These are phyloP conservation scores for Corymbia maculata DNA, from an alignment of 345 rosid species.

Conservation along the genomic window DNA sequence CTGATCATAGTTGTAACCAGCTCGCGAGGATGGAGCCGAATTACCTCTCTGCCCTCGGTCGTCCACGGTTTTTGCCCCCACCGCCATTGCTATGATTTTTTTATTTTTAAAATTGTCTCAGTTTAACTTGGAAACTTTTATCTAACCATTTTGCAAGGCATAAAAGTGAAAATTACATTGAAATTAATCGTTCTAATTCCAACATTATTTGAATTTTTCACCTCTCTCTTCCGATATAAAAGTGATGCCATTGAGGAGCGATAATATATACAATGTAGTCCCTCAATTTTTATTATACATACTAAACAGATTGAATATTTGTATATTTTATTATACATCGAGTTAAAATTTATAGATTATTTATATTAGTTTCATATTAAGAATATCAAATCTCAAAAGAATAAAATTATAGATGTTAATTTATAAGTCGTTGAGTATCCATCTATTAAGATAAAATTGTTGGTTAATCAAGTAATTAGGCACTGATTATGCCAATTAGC, in stretches of 20 bases:
- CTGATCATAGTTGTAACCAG: slow-evolving; percentile 2
- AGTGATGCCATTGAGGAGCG: too few species aligned
- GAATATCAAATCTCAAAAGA: neutral
- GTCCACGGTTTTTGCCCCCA: neutral
- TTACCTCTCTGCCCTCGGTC: neutral
- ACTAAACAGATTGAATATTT: rapidly evolving
- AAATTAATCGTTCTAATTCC: too few species aligned
- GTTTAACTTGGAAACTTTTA: too few species aligned
- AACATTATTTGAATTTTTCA: too few species aligned
- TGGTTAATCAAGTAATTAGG: neutral
- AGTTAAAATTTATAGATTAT: rapidly evolving
- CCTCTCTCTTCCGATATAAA: too few species aligned
- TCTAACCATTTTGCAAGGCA: too few species aligned
- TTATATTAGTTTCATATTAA: rapidly evolving
- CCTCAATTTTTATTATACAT: too few species aligned
- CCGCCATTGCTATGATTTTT: neutral
- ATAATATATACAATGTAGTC: too few species aligned
- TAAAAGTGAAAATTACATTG: too few species aligned
- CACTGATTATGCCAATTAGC: neutral
- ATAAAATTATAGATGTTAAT: neutral
- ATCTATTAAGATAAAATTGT: neutral
- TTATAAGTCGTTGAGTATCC: neutral
- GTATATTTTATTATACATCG: rapidly evolving
- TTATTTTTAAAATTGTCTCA: too few species aligned
- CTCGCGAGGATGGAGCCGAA: neutral